Evolutionary conservation across 257 asterid genomes (phyloP).

Genomic region (Capsicum pubescens): DNA sequence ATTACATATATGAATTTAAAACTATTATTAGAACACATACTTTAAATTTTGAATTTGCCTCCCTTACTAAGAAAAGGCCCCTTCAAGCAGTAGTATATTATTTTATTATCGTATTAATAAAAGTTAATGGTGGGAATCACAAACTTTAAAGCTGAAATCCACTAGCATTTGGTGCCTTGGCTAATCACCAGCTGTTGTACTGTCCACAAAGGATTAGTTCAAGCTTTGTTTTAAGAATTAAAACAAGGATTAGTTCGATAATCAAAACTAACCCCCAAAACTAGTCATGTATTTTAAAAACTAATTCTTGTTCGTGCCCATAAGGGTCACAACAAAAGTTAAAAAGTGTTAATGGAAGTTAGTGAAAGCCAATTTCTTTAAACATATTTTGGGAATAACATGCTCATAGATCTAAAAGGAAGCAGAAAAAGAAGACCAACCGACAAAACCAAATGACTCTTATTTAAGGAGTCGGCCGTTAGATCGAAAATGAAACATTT

Average conservation of each 20-base stretch:
- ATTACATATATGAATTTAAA: background rate
- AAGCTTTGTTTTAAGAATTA: background rate
- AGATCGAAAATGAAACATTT: background rate
- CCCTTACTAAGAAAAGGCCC: background rate
- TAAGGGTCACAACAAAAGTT: background rate
- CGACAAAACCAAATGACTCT: slow-evolving; percentile 18
- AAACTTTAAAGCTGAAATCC: slow-evolving; percentile 16
- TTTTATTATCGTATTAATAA: background rate
- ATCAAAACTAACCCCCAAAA: slow-evolving; percentile 26
- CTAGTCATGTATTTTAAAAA: background rate
- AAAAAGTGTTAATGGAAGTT: background rate
- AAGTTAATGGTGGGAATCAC: slow-evolving; percentile 11
- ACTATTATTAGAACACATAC: background rate
- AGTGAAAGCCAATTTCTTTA: background rate
- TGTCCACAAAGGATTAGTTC: slow-evolving; percentile 27
- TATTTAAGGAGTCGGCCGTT: background rate
- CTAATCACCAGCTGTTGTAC: slow-evolving; percentile 23
- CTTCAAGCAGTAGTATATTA: background rate
- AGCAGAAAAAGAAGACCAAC: background rate
- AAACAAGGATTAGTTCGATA: slow-evolving; percentile 17
- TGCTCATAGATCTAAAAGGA: background rate
- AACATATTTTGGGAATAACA: background rate
- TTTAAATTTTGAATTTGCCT: background rate
- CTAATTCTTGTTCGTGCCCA: background rate
- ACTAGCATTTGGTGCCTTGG: slow-evolving; percentile 2